A percentile compares a stretch with the other conserved stretches of the same genome.
Conservation (phyloP, 768 basidiomycete species). For the Mycena pura region DNA sequence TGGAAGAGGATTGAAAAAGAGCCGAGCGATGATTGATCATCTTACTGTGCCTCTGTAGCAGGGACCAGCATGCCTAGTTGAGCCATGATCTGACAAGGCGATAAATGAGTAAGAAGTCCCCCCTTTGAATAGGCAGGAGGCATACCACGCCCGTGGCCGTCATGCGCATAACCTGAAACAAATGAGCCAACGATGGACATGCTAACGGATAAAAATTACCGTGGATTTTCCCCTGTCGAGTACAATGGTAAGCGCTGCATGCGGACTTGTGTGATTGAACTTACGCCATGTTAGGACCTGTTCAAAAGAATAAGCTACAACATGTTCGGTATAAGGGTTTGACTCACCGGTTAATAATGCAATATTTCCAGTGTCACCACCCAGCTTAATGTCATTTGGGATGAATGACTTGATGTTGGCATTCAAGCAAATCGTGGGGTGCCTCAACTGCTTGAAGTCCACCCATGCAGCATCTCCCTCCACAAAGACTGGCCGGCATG, state of each 20-base stretch:
- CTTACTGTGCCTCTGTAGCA: conserved; percentile 77
- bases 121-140: not conserved
- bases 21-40: not conserved
- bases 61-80: conserved; percentile 97
- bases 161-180: conserved; percentile 84
- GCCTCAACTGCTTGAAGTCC: conserved; percentile 89
- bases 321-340: not conserved
- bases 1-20: conserved; percentile 2
- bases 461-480: conserved; percentile 81
- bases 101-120: too few species aligned
- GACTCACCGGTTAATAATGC: conserved; percentile 83
- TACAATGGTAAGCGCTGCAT: not conserved
- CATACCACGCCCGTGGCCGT: conserved; percentile 89
- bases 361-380: conserved; percentile 75
- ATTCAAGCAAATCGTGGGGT: conserved; percentile 82
- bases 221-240: conserved; percentile 75
- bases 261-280: conserved; percentile 28
- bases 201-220: conserved; percentile 39
- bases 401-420: conserved; percentile 78
- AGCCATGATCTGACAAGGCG: conserved; percentile 74
- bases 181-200: not conserved
- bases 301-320: not conserved
- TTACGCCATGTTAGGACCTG: conserved; percentile 90
- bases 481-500: conserved; percentile 90
- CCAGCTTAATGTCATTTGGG: conserved; percentile 90